Base-by-base conservation (phyloP, 805 yeast species). In the Candida silvatica region DNA sequence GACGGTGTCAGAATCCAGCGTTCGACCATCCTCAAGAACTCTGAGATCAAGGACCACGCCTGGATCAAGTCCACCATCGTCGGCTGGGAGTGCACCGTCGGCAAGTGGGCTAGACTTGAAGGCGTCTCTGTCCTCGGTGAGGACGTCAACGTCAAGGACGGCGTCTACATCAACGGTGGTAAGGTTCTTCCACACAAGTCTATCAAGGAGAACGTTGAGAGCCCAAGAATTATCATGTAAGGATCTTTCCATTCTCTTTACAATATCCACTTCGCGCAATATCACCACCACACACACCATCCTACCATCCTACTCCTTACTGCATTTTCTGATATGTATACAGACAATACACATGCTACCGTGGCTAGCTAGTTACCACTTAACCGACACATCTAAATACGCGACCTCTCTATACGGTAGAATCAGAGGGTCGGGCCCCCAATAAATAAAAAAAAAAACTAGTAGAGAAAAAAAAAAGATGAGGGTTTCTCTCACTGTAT, bases 1-100 rank as follows among this genome's bases (percentile, higher is more conserved):
- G 95, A 86, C 59, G 98, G 98, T 76, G 98, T 92, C 49, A 87
- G 98, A 74, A 82, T 92, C 60, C 86, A 87, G 61, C 81, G 96
- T 69, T 81, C 95, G 32, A 97, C 94, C 38, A 77, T 92, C 50
- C 74, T 92, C 64, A 77, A 82, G 59, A 83, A 88, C 74, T 87
- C 97, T 39, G 74, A 75, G 56, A 81, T 92, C 62, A 86, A 84
- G 69, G 96, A 87, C 61, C 98, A 92, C 67, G 96, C 98, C 52
- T 84, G 92, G 81, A 92, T 92, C 56, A 88, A 88, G 66, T 83
- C 92, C 55, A 83, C 98, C 55, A 92, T 92, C 64, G 95, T 92
- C 49, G 99, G 99, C 55, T 92, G 99, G 99, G 80, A 87, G 75
- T 88, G 96, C 45, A 84, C 85, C 53, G 90, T 92, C 55, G 98